A percentile compares a stretch with the other conserved stretches of the same genome.
These are phyloP conservation scores for Rosa lucieae DNA, from an alignment of 306 rosid genomes.

Conservation along the genomic window DNA sequence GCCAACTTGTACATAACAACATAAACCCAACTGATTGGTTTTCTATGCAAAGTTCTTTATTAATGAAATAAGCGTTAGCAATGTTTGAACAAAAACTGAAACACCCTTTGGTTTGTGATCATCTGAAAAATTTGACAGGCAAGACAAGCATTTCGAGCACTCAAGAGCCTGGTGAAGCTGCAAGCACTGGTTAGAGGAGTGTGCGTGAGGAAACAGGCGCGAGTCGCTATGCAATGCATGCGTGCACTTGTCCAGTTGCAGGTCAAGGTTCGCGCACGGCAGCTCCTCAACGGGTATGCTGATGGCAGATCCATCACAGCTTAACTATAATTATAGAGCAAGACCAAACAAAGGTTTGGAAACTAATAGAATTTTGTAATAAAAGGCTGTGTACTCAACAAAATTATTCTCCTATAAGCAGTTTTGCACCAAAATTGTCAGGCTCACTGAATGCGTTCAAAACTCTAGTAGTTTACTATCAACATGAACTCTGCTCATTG, in stretches of 20 bases:
- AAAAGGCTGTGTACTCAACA: neutral
- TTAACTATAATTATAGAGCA: neutral
- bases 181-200: slow-evolving; percentile 87
- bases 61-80: neutral
- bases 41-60: neutral
- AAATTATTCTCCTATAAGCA: neutral
- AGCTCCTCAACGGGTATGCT: slow-evolving; percentile 37
- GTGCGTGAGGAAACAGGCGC: slow-evolving; percentile 59
- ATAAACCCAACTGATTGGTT: neutral
- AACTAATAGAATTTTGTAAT: neutral
- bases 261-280: slow-evolving; percentile 71
- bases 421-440: neutral
- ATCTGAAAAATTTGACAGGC: slow-evolving; percentile 47
- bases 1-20: slow-evolving; percentile 64
- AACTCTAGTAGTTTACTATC: neutral
- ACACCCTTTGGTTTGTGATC: neutral
- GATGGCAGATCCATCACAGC: neutral
- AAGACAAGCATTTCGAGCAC: slow-evolving; percentile 63
- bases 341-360: neutral
- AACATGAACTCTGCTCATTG: neutral
- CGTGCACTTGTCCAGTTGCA: slow-evolving; percentile 65
- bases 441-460: neutral
- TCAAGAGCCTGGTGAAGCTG: slow-evolving; percentile 74
- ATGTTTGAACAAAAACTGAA: neutral
- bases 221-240: slow-evolving; percentile 78